These are phyloP conservation scores for Chytriomyces confervae DNA, from an alignment of 192 early-diverging fungal genomes.

Conservation along the genomic window DNA sequence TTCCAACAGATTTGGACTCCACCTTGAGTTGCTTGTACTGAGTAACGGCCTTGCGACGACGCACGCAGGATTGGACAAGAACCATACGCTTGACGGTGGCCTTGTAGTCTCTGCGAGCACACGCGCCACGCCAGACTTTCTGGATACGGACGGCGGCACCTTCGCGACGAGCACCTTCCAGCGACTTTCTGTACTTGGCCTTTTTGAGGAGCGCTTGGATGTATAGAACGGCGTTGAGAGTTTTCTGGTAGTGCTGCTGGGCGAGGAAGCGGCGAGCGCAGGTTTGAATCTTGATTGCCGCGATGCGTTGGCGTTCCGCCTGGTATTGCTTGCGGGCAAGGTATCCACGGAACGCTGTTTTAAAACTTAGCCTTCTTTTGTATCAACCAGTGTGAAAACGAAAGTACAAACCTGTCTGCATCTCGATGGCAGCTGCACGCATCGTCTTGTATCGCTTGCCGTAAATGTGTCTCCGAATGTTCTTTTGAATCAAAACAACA, in stretches of 20 bases:
- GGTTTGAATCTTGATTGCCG: conserved; percentile 81
- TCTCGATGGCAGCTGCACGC: conserved; percentile 58
- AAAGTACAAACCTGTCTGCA: conserved; percentile 59
- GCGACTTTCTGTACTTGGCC: conserved; percentile 58
- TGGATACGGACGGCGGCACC: conserved; percentile 80
- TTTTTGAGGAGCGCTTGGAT: conserved; percentile 53
- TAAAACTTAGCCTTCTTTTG: conserved; percentile 19
- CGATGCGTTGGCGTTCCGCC: conserved; percentile 59
- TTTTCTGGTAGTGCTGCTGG: conserved; percentile 42
- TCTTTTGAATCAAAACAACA: conserved; percentile 88
- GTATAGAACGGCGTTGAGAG: conserved; percentile 43
- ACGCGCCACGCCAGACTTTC: conserved; percentile 68
- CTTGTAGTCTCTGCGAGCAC: conserved; percentile 67
- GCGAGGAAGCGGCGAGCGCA: conserved; percentile 70
- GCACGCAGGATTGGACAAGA: conserved; percentile 81
- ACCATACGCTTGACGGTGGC: conserved; percentile 62
- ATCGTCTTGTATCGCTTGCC: conserved; percentile 39
- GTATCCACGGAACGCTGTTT: conserved; percentile 57
- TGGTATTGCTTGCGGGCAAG: conserved; percentile 70
- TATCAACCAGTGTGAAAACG: conserved; percentile 24
- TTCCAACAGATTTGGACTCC: conserved; percentile 88
- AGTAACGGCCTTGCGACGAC: conserved; percentile 73
- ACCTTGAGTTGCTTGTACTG: conserved; percentile 73
- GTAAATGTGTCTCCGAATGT: conserved; percentile 74
- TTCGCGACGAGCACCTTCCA: conserved; percentile 63